These are phyloP conservation scores for Blepharisma japonicum DNA, from an alignment of 73 alveolate genomes.

Conservation along the genomic window DNA sequence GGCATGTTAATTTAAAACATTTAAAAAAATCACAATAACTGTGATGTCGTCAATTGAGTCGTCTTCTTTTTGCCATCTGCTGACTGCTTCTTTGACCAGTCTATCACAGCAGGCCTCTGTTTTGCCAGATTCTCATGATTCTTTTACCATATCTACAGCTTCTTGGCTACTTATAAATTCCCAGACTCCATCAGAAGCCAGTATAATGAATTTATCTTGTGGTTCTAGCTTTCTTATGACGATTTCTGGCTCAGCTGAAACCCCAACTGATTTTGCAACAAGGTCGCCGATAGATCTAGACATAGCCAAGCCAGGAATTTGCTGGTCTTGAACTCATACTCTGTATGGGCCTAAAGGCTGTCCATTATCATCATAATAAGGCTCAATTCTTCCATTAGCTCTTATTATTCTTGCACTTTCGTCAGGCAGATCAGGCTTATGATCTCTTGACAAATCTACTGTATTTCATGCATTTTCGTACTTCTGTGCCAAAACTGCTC, in stretches of 20 bases:
- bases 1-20: not conserved
- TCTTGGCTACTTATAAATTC: slow-evolving; percentile 47
- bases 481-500: slow-evolving; percentile 23
- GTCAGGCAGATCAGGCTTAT: slow-evolving; percentile 75
- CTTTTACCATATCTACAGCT: slow-evolving; percentile 19
- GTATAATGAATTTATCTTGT: slow-evolving; percentile 51
- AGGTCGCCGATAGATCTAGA: slow-evolving; percentile 93
- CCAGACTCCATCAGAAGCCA: slow-evolving; percentile 86
- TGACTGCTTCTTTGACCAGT: slow-evolving; percentile 42
- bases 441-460: slow-evolving; percentile 67
- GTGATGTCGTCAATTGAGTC: slow-evolving; percentile 53
- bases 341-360: slow-evolving; percentile 71
- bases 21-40: slow-evolving; percentile 39
- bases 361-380: slow-evolving; percentile 43
- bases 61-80: slow-evolving; percentile 44
- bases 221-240: slow-evolving; percentile 27
- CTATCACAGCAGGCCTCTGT: slow-evolving; percentile 69
- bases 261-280: slow-evolving; percentile 86
- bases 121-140: not conserved
- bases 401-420: slow-evolving; percentile 66
- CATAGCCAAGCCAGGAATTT: slow-evolving; percentile 96
- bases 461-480: slow-evolving; percentile 37
- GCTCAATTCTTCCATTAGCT: slow-evolving; percentile 67
- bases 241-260: slow-evolving; percentile 66
- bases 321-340: slow-evolving; percentile 66